A percentile compares a stretch with the other conserved stretches of the same genome.
These are phyloP conservation scores for Microthlaspi erraticum DNA, from an alignment of 345 rosid genomes.

Conservation along the genomic window DNA sequence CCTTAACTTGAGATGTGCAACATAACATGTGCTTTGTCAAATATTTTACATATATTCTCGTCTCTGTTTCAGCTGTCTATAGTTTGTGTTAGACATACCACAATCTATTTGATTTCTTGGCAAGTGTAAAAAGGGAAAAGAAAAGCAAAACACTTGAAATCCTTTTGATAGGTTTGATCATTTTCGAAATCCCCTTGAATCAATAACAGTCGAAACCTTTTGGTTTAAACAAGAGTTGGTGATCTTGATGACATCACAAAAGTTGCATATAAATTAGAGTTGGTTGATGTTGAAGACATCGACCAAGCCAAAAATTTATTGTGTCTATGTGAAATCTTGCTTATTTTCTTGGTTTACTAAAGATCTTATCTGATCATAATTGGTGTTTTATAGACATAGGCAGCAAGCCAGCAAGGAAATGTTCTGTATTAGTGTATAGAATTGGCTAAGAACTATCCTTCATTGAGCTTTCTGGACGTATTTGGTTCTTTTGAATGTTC, in stretches of 20 bases:
- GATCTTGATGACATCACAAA: not conserved
- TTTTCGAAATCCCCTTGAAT: not conserved
- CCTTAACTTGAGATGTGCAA: slow-evolving; percentile 9
- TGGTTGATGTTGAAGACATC: slow-evolving; percentile 1
- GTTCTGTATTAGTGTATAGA: slow-evolving; percentile 9
- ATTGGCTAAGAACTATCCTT: not conserved
- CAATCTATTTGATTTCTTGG: not conserved
- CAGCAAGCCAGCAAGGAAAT: not conserved
- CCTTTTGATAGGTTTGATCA: not conserved
- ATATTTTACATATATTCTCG: not conserved
- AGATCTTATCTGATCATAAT: not conserved
- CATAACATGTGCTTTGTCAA: slow-evolving; percentile 19
- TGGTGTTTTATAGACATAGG: not conserved
- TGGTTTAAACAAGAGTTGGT: not conserved
- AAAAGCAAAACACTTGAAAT: too few species aligned
- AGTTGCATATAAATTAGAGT: not conserved
- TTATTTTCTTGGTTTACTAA: not conserved
- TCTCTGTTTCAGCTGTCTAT: slow-evolving; percentile 16
- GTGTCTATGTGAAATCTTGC: not conserved
- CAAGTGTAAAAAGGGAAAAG: not conserved
- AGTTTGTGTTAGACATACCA: not conserved
- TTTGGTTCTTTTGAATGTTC: not conserved
- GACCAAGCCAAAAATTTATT: not conserved
- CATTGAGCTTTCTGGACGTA: not conserved
- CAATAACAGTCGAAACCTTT: not conserved